Conservation (phyloP, 176 grass and related monocot genomes). For the Paspalum notatum region DNA sequence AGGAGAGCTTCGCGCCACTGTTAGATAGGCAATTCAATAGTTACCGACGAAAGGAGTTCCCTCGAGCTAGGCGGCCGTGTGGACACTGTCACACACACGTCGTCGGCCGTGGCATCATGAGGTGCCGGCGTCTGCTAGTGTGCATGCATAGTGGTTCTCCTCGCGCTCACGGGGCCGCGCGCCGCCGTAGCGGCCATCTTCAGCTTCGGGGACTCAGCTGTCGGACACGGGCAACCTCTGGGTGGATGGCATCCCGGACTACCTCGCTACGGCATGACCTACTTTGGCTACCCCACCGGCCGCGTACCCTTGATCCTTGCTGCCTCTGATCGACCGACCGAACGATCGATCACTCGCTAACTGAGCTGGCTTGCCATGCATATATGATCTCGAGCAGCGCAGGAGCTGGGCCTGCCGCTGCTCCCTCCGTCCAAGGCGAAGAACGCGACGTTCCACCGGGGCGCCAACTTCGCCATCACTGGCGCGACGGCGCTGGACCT, state of each 20-base stretch:
- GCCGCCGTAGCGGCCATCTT: constrained; percentile 57
- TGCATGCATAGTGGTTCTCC: constrained; percentile 31
- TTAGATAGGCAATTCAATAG: too few species aligned
- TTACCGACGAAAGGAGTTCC: too few species aligned
- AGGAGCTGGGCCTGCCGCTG: constrained; percentile 42
- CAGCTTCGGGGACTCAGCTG: constrained; percentile 81
- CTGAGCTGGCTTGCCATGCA: too few species aligned
- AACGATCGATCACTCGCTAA: too few species aligned
- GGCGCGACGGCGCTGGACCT: constrained; percentile 42
- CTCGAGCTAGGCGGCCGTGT: background rate
- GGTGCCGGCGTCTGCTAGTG: background rate
- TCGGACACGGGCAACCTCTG: constrained; percentile 71
- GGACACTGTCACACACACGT: background rate
- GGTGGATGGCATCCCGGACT: constrained; percentile 66
- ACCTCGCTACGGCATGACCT: constrained; percentile 78
- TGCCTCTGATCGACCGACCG: too few species aligned
- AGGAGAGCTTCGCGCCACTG: too few species aligned
- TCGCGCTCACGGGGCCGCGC: background rate
- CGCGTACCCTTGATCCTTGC: too few species aligned
- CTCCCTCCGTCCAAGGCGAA: constrained; percentile 49
- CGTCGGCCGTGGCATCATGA: constrained; percentile 9
- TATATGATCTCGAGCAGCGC: too few species aligned
- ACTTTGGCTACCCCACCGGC: constrained; percentile 77
- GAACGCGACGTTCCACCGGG: constrained; percentile 32
- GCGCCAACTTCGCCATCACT: constrained; percentile 61